Evolutionary conservation across 176 grass and related monocot species (phyloP), one percentile per base, ranked within the genome.

Genomic region (Neostapfia colusana): DNA sequence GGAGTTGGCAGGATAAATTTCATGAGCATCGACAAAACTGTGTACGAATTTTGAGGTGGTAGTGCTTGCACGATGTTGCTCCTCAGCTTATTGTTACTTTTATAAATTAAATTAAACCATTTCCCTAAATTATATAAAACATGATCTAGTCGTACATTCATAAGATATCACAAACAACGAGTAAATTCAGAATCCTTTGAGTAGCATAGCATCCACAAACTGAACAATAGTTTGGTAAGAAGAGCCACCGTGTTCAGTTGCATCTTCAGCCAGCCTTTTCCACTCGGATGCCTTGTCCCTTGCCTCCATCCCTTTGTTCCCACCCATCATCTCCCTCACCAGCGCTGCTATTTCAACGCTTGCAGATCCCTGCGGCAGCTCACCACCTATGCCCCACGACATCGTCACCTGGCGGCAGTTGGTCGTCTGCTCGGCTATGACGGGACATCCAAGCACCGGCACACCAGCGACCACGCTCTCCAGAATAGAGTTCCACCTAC

Each of bases 401-500:
- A 66, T 21, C 9, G 69, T 45, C n/a, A 79, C 57, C 17, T 83
- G 80, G 7, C 53, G 60, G 64, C 81, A 80, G 44, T 81, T 88
- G 1, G 75, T 84, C 34, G 60, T 48, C 24, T 88, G 86, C 62
- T 88, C 86, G 0, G 86, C 63, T 0, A 84, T 8, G 3, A 84
- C 59, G 8, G 86, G 86, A n/a, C 81, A 88, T 2, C 61, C 65
- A 7, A 88, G 26, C 46, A 81, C 9, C 18, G 81, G 86, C 36
- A 78, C 18, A 27, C 59, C 85, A 2, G 41, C 67, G 15, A 23
- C 59, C 8, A n/a, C 54, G 14, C 78, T 42, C 65, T 89, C 87
- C 38, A 80, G 38, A 3, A 85, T 38, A 3, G 85, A 83, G 43
- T 83, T 83, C 85, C 85, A 88, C 54, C 85, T 74, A 39, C 74